phyloP scores from a whole-genome alignment of 805 yeast species.

The Metschnikowia arizonensis region DNA sequence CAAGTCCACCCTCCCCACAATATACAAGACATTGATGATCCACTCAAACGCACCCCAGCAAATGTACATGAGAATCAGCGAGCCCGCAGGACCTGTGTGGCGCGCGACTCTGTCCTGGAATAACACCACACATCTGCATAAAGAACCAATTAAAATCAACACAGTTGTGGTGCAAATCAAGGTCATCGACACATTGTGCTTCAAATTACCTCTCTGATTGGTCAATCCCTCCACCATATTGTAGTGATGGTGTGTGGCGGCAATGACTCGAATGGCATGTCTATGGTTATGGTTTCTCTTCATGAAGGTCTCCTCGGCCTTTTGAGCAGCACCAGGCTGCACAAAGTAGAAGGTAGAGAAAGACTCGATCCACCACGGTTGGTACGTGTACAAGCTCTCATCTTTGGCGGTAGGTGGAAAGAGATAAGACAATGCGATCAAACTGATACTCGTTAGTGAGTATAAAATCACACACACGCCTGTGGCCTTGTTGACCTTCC shows the following conservation, averaged over 20 bases:
- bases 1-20: slow-evolving; percentile 65
- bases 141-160: slow-evolving; percentile 47
- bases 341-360: slow-evolving; percentile 59
- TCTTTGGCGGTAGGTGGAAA: slow-evolving; percentile 53
- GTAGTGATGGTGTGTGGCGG: slow-evolving; percentile 48
- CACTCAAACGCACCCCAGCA: slow-evolving; percentile 67
- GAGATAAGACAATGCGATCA: slow-evolving; percentile 49
- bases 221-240: slow-evolving; percentile 36
- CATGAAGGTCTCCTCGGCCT: slow-evolving; percentile 46
- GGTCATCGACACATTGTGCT: slow-evolving; percentile 49
- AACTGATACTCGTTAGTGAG: slow-evolving; percentile 47
- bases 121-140: slow-evolving; percentile 47
- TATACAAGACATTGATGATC: slow-evolving; percentile 51
- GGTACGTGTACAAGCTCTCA: slow-evolving; percentile 53
- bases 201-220: slow-evolving; percentile 39
- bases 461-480: slow-evolving; percentile 38
- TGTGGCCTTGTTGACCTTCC: slow-evolving; percentile 28
- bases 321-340: slow-evolving; percentile 45
- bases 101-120: slow-evolving; percentile 31
- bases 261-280: slow-evolving; percentile 55
- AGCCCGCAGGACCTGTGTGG: slow-evolving; percentile 18
- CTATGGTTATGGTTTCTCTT: slow-evolving; percentile 45
- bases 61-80: slow-evolving; percentile 60
- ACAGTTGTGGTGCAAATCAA: slow-evolving; percentile 45
- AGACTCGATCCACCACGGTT: slow-evolving; percentile 76